Percentiles rank a stretch among this genome's conserved stretches.
Conservation (phyloP, 148 eudicot species). For the Heliosperma pusillum region DNA sequence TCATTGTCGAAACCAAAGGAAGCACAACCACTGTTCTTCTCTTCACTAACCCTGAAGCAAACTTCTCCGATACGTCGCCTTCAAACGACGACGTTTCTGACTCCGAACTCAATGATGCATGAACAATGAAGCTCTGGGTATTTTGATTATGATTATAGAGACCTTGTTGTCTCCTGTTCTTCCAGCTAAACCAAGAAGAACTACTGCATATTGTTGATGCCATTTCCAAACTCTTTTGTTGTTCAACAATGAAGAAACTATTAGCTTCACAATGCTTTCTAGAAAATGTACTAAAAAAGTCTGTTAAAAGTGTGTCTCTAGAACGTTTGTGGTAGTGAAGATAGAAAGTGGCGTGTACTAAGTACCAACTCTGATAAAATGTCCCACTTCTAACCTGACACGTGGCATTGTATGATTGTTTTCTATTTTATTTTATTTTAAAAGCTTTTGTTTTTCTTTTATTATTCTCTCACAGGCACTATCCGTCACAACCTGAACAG, state of each 20-base stretch:
- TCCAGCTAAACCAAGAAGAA: conserved; percentile 22
- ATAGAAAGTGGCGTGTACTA: not conserved
- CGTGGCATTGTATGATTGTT: not conserved
- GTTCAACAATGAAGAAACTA: no score
- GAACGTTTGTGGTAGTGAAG: conserved; percentile 17
- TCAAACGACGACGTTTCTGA: conserved; percentile 14
- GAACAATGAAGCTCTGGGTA: not conserved
- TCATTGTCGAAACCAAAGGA: conserved; percentile 13
- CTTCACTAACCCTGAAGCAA: conserved; percentile 19
- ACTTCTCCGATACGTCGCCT: not conserved
- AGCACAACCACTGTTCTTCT: conserved; percentile 28
- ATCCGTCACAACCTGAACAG: not conserved
- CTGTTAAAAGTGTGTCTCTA: conserved; percentile 9
- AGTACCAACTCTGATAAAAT: not conserved
- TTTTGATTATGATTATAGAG: not conserved
- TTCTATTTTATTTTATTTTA: not conserved
- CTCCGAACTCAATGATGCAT: not conserved
- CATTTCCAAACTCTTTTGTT: conserved; percentile 22
- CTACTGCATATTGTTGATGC: conserved; percentile 32
- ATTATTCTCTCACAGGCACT: not conserved
- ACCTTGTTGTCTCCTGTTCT: conserved; percentile 6
- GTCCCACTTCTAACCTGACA: conserved; percentile 20
- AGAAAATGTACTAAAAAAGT: not conserved
- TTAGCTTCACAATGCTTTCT: no score
- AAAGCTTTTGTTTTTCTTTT: not conserved